These are phyloP conservation scores for Borealophlyctis nickersoniae DNA, from an alignment of 192 early-diverging fungal species.

Conservation along the genomic window DNA sequence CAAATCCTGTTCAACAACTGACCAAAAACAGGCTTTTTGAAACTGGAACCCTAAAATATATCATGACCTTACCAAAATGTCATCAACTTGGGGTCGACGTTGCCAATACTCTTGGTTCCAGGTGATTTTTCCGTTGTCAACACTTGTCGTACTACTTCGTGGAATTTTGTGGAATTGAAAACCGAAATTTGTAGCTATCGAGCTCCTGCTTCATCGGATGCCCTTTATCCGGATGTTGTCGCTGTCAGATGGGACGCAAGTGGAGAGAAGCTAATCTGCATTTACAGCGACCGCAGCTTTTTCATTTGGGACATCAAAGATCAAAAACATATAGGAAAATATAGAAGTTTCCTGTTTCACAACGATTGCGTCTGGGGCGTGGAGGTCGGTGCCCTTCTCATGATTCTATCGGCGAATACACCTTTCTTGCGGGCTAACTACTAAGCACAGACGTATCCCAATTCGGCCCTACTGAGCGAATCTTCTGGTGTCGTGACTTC, in stretches of 20 bases:
- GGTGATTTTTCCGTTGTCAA: not conserved
- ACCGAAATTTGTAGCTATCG: no score
- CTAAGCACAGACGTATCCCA: no score
- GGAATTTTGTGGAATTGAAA: conserved; percentile 20
- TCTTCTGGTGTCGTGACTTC: no score
- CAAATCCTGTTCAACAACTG: no score
- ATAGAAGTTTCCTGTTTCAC: conserved; percentile 64
- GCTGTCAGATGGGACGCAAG: conserved; percentile 55
- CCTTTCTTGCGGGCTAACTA: conserved; percentile 6
- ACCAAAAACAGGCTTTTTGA: conserved; percentile 83
- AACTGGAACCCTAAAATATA: conserved; percentile 62
- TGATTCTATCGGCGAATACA: conserved; percentile 14
- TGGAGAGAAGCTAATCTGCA: conserved; percentile 49
- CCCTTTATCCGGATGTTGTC: conserved; percentile 50
- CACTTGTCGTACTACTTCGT: conserved; percentile 17
- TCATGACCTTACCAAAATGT: conserved; percentile 69
- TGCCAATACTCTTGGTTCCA: no score
- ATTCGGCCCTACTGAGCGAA: no score
- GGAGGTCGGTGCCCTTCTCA: conserved; percentile 50
- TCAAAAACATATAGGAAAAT: conserved; percentile 48
- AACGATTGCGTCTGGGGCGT: conserved; percentile 80
- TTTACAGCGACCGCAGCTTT: conserved; percentile 73
- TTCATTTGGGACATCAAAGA: conserved; percentile 71
- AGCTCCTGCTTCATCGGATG: no score
- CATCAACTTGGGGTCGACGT: conserved; percentile 62